Evolutionary conservation across 495 filamentous ascomycete species (phyloP).

Genomic region (Talaromyces proteolyticus): DNA sequence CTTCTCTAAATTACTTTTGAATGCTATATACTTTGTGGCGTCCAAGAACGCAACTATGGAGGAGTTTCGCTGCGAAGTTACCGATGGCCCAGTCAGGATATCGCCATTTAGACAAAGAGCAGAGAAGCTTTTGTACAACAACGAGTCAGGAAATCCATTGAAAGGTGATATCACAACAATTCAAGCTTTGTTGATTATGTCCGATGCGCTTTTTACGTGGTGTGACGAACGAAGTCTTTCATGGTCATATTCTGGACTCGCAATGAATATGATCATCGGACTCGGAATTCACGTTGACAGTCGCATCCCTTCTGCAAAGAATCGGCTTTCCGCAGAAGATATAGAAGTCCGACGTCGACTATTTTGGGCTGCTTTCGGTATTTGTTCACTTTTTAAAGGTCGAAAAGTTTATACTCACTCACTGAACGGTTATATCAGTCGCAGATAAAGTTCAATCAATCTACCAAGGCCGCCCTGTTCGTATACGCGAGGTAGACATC

Average conservation of each 20-base stretch:
- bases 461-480: conserved; percentile 23
- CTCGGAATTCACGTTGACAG: conserved; percentile 33
- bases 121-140: background rate
- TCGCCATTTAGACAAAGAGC: conserved; percentile 1
- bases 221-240: conserved; percentile 35
- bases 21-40: conserved; percentile 37
- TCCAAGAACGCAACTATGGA: conserved; percentile 26
- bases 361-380: conserved; percentile 36
- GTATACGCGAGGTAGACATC: conserved; percentile 21
- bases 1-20: conserved; percentile 38
- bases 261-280: conserved; percentile 41
- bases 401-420: background rate
- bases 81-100: background rate
- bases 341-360: conserved; percentile 34
- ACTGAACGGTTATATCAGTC: background rate
- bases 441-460: conserved; percentile 27
- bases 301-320: conserved; percentile 5
- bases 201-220: conserved; percentile 28
- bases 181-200: conserved; percentile 37
- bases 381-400: background rate
- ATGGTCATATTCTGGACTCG: conserved; percentile 40
- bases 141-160: background rate
- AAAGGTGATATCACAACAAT: conserved; percentile 37
- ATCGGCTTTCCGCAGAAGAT: conserved; percentile 25
- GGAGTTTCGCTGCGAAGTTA: conserved; percentile 20